These are phyloP conservation scores for Syzygium syzygioides DNA, from an alignment of 441 rosid species.

Conservation along the genomic window DNA sequence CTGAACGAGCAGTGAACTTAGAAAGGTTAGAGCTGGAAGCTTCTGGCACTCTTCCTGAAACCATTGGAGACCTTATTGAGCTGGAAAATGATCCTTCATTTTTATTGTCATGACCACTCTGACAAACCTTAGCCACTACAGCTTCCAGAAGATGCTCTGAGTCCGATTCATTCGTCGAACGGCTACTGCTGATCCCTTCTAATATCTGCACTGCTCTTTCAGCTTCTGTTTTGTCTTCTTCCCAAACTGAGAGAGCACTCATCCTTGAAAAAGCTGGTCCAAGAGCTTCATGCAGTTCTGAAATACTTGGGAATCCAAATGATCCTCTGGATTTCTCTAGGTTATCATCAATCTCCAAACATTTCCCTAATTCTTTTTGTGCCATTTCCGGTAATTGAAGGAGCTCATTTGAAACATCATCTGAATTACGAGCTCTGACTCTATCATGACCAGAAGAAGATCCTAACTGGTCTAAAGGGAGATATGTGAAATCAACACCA, in stretches of 20 bases:
- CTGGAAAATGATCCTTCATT: constrained; percentile 48
- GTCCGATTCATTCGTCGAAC: constrained; percentile 46
- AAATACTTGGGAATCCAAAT: constrained; percentile 57
- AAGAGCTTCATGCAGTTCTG: constrained; percentile 82
- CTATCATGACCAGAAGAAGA: constrained; percentile 28
- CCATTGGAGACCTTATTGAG: constrained; percentile 47
- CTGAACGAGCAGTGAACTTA: constrained; percentile 31
- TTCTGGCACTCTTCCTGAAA: constrained; percentile 40
- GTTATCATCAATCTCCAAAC: constrained; percentile 29
- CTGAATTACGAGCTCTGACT: constrained; percentile 22
- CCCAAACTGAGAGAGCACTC: constrained; percentile 27
- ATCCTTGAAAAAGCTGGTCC: constrained; percentile 61
- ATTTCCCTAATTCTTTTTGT: constrained; percentile 25
- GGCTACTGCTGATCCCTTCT: constrained; percentile 54
- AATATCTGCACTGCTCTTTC: constrained; percentile 30
- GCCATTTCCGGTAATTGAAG: constrained; percentile 14
- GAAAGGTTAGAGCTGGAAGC: constrained; percentile 43
- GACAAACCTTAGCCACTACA: constrained; percentile 69
- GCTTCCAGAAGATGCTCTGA: constrained; percentile 88
- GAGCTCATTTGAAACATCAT: constrained; percentile 26
- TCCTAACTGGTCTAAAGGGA: constrained; percentile 25
- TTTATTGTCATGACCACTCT: constrained; percentile 37
- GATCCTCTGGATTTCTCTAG: constrained; percentile 27
- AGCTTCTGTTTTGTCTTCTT: constrained; percentile 40
- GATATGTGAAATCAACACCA: constrained; percentile 22